A percentile compares a stretch with the other conserved stretches of the same genome.
These are phyloP conservation scores for Bruguiera parviflora DNA, from an alignment of 345 rosid species.

Conservation along the genomic window DNA sequence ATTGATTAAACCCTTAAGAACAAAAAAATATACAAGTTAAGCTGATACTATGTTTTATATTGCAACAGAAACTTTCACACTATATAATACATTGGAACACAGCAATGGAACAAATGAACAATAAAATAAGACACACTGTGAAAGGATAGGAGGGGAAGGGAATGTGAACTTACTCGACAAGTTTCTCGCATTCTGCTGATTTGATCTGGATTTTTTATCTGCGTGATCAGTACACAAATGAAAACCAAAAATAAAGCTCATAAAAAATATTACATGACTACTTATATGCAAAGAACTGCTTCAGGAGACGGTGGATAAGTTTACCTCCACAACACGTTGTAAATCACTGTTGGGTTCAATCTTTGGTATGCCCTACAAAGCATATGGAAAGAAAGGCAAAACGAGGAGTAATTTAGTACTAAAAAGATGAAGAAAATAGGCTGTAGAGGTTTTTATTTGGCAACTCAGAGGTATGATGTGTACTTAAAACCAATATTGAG, in stretches of 20 bases:
- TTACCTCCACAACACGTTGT: slow-evolving; percentile 85
- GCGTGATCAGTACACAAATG: slow-evolving; percentile 15
- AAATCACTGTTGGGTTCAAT: slow-evolving; percentile 81
- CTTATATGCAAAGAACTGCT: background rate
- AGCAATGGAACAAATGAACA: background rate
- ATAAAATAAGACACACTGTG: background rate
- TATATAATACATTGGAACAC: background rate
- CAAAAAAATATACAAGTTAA: no score
- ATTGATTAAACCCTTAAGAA: no score
- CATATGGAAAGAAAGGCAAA: background rate
- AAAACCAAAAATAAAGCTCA: background rate
- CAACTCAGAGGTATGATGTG: background rate
- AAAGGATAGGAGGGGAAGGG: background rate
- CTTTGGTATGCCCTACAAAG: slow-evolving; percentile 75
- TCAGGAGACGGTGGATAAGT: background rate
- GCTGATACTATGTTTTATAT: no score
- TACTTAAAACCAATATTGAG: no score
- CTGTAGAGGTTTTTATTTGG: background rate
- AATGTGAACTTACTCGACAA: slow-evolving; percentile 57
- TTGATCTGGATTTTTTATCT: slow-evolving; percentile 87
- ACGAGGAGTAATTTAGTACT: background rate
- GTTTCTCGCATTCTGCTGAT: slow-evolving; percentile 87
- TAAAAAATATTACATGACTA: background rate
- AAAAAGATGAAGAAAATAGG: background rate
- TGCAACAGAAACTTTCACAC: no score